A percentile compares a stretch with the other conserved stretches of the same genome.
phyloP scores from a whole-genome alignment of 1,284 basidiomycete species.

The Sporisorium graminicola region DNA sequence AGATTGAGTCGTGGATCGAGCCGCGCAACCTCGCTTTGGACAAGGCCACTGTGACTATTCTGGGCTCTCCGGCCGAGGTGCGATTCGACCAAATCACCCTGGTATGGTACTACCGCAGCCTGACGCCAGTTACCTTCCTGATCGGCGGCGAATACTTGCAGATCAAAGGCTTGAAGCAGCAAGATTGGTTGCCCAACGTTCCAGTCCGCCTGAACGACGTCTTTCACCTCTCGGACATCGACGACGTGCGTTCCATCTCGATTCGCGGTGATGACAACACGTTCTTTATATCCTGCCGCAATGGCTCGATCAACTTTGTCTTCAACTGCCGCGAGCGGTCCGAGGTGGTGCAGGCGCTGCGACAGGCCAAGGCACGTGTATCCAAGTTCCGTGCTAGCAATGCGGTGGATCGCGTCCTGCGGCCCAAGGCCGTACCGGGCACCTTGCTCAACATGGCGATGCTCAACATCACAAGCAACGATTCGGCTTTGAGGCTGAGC shows the following conservation, averaged over 20 bases:
- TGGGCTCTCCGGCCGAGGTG: constrained; percentile 42
- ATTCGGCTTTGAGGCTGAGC: constrained; percentile 54
- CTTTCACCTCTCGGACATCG: constrained; percentile 65
- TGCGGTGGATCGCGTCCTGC: constrained; percentile 53
- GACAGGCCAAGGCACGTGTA: constrained; percentile 64
- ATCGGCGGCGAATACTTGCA: constrained; percentile 63
- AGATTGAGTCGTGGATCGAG: constrained; percentile 60
- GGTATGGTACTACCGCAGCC: constrained; percentile 64
- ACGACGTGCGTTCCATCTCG: constrained; percentile 63
- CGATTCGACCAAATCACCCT: constrained; percentile 61
- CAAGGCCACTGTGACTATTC: constrained; percentile 48
- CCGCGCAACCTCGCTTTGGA: constrained; percentile 58
- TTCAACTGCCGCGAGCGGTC: constrained; percentile 63
- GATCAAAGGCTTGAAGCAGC: constrained; percentile 61
- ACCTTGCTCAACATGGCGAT: constrained; percentile 68
- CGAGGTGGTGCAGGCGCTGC: constrained; percentile 63
- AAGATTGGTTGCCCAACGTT: constrained; percentile 48
- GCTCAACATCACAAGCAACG: constrained; percentile 65
- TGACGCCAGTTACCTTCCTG: constrained; percentile 61
- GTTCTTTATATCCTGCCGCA: constrained; percentile 64
- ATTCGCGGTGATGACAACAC: constrained; percentile 67
- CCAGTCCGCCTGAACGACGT: constrained; percentile 57
- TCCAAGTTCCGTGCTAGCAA: constrained; percentile 56
- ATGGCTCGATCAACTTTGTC: constrained; percentile 60
- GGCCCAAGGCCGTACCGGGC: constrained; percentile 64